Conservation (phyloP, 495 filamentous ascomycete species). For the Aspergillus haitiensis region DNA sequence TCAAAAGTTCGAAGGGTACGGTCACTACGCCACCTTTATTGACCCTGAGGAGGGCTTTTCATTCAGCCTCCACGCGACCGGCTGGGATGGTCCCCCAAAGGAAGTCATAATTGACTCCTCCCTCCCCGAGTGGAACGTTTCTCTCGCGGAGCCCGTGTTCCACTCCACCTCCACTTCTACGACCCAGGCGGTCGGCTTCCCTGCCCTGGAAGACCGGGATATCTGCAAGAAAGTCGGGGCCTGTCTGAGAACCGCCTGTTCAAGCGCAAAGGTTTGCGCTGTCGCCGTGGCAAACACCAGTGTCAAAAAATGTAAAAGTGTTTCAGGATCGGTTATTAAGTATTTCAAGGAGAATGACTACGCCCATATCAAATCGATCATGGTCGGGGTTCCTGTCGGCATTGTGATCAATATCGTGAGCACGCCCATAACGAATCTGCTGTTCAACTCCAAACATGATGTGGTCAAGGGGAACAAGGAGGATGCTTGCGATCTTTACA, state of each 20-base stretch:
- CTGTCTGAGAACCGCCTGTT: background rate
- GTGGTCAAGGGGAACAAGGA: background rate
- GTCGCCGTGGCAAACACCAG: background rate
- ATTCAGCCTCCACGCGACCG: background rate
- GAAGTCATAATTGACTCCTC: background rate
- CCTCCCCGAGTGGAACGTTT: background rate
- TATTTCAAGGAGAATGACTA: background rate
- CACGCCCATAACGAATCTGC: background rate
- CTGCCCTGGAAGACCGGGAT: too few relatives aligned
- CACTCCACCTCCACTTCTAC: background rate
- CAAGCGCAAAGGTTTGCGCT: background rate
- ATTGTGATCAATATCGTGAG: background rate
- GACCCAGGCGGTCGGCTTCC: too few relatives aligned
- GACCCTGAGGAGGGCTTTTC: background rate
- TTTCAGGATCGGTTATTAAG: background rate
- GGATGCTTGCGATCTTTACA: background rate
- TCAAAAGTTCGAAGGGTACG: background rate
- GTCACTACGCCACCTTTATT: background rate
- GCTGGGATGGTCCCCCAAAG: background rate
- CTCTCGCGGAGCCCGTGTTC: background rate
- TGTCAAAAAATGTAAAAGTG: background rate
- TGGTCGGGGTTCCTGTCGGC: background rate
- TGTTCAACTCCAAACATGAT: background rate
- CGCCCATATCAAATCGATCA: background rate
- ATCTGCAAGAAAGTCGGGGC: background rate